Base-by-base conservation (phyloP, 148 eudicot species). In the Vaccinium corymbosum region DNA sequence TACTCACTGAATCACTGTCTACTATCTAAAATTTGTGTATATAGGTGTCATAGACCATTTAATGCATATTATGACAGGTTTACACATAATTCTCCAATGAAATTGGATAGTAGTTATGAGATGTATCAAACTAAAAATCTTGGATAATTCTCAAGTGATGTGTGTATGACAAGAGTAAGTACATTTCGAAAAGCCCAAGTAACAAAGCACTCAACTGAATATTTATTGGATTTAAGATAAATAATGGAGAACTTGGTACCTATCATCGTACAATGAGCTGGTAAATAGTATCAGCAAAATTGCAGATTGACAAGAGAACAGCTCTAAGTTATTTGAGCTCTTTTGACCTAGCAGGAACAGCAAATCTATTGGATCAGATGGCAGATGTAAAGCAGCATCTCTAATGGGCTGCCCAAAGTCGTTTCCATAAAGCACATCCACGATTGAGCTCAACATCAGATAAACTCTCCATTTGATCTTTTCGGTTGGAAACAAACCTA, bases 291-390 rank as follows among this genome's bases (percentile, higher is more conserved):
- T 86, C 84, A 91, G 93, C 85, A 97, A 78, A 77, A 94, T 91
- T 52, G 99, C 95, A 57, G 90, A 83, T 84, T 97, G 99, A 86
- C 95, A 93, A 89, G 86, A 87, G 78, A 91, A 74, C 82, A 93
- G 84, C 85, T 93, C 93, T 80, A 75, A 68, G 83, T 91, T 92
- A 61, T 88, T 81, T 42, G 83, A 87, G 83, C 88, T 88, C 87
- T 87, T 95, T 92, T 93, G 97, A 62, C 96, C 98, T 15, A 97
- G 94, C 81, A 97, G 90, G 90, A 88, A 94, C 75, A 97, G 86
- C 87, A 95, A 85, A 88, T 93, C 99, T 62, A 90, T 81, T 75
- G 99, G 99, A 86, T 97, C 99, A 76, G 92, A 79, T 62, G 99
- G 99, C 85, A 97, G 90, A 86, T 88, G 74, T 62, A 89, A 85